Evolutionary conservation across 1,284 basidiomycete genomes (phyloP), one percentile per base, ranked within the genome.

Genomic region (Macrocystidia cucumis): DNA sequence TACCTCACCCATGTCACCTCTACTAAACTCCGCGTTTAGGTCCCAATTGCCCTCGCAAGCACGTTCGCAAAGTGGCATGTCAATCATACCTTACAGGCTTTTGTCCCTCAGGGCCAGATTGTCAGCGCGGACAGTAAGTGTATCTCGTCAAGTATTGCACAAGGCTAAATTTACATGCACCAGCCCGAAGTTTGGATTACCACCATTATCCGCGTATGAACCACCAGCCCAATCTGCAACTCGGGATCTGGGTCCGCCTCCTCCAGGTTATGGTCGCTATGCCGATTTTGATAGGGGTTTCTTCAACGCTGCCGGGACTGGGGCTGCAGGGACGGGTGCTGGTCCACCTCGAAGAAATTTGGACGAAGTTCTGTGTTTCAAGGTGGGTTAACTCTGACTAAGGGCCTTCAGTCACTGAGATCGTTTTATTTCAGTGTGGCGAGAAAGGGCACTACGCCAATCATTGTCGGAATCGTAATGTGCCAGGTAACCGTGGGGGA

Each of bases 391-490:
- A 36, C 39, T 22, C 32, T 24, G n/a, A n/a, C 20, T 18, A n/a
- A 16, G 8, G n/a, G 14, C 8, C 17, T 18, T 18, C 16, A 18
- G 12, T 32, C 9, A 21, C 27, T 7, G 6, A 24, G 4, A 30
- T 19, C 29, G 35, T 11, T 13, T 32, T 38, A 17, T 11, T 17
- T 22, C 47, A 89, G 84, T 91, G 88, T 49, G 86, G 87, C 32
- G 84, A 91, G 59, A 82, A 85, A 50, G 91, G 91, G 1, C 91
- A 96, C 56, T 95, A 93, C 53, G 91, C 91, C n/a, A 95, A 95
- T 55, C 78, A 87, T 47, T 95, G 91, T 60, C 74, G 84, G 39
- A 89, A 91, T 60, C 67, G 82, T 40, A 87, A 87, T 54, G 78
- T 87, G 21, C 86, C 86, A 39, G 85, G 86, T 14, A 86, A 83